Percentiles rank a stretch among this genome's conserved stretches.
Conservation (phyloP, 345 rosid genomes). For the Streptanthus diversifolius region DNA sequence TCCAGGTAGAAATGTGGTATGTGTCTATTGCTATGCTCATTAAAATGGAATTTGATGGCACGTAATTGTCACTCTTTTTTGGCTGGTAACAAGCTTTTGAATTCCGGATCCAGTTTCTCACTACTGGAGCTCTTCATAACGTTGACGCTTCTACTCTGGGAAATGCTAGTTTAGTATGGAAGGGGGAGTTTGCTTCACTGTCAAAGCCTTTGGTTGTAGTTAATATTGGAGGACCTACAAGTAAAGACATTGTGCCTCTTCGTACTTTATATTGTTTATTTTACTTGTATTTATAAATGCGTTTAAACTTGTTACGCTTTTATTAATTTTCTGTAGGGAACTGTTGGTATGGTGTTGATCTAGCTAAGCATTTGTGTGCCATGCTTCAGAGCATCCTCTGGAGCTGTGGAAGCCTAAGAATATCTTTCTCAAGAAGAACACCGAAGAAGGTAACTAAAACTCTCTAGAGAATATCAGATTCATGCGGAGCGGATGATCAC, state of each 20-base stretch:
- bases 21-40: slow-evolving; percentile 28
- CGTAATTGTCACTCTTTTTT: not conserved
- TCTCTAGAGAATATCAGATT: not conserved
- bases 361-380: slow-evolving; percentile 56
- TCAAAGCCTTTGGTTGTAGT: slow-evolving; percentile 85
- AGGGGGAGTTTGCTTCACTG: slow-evolving; percentile 57
- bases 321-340: slow-evolving; percentile 39
- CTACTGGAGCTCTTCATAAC: slow-evolving; percentile 87
- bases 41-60: not conserved
- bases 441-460: slow-evolving; percentile 48
- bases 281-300: not conserved
- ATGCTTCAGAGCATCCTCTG: slow-evolving; percentile 61
- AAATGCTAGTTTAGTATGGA: slow-evolving; percentile 68
- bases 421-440: slow-evolving; percentile 85
- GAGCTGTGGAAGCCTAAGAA: slow-evolving; percentile 84
- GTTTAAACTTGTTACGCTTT: not conserved
- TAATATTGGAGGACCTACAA: slow-evolving; percentile 90
- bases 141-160: slow-evolving; percentile 62
- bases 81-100: slow-evolving; percentile 24
- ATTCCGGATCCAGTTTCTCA: slow-evolving; percentile 55
- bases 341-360: slow-evolving; percentile 73
- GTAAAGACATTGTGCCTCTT: slow-evolving; percentile 31
- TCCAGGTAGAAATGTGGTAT: slow-evolving; percentile 74
- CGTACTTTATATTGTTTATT: not conserved
- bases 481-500: not conserved